Conservation (phyloP, 139 green algal species). For the Picochlorum sp. region DNA sequence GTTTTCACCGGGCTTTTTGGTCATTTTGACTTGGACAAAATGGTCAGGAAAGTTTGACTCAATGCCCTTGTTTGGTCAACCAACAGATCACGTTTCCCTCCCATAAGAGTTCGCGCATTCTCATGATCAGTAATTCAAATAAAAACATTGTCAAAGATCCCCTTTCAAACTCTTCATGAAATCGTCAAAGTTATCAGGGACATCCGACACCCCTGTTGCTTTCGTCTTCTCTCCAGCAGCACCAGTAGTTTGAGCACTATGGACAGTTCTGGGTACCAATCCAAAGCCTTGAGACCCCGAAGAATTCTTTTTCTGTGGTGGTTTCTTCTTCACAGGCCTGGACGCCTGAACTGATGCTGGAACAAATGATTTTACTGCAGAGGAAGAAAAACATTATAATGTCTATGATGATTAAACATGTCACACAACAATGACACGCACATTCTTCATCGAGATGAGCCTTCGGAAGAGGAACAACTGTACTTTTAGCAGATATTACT, state of each 20-base stretch:
- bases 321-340: slow-evolving; percentile 1
- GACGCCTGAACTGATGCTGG: slow-evolving; percentile 50
- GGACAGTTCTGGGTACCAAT: slow-evolving; percentile 2
- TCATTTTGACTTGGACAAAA: no score
- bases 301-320: background rate
- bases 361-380: slow-evolving; percentile 48
- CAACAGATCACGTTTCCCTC: no score
- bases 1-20: no score
- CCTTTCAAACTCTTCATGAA: slow-evolving; percentile 18
- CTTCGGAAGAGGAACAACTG: slow-evolving; percentile 60
- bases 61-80: no score
- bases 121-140: no score
- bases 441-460: slow-evolving; percentile 55
- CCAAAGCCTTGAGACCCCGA: background rate
- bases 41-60: no score
- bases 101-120: no score
- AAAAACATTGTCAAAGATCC: background rate
- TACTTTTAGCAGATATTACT: slow-evolving; percentile 56
- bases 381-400: background rate
- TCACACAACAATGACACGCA: background rate
- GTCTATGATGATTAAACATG: background rate
- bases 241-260: no score
- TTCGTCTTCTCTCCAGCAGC: background rate
- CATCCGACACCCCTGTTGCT: background rate
- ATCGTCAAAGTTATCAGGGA: slow-evolving; percentile 7